A percentile compares a stretch with the other conserved stretches of the same genome.
Conservation (phyloP, 257 asterid genomes). For the Gardenia jasminoides region DNA sequence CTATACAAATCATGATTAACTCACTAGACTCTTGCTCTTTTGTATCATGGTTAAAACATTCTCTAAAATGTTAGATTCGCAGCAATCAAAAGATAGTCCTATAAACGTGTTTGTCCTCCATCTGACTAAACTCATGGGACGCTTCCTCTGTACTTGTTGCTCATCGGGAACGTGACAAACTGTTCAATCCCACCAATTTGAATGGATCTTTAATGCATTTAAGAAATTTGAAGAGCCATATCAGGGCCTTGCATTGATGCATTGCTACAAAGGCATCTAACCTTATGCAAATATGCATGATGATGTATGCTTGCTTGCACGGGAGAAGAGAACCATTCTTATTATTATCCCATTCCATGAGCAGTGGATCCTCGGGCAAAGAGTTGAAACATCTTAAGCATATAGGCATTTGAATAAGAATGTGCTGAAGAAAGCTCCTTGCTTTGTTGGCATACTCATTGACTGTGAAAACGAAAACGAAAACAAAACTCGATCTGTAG, state of each 20-base stretch:
- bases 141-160: conserved; percentile 52
- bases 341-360: conserved; percentile 47
- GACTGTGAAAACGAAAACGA: conserved; percentile 35
- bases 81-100: conserved; percentile 37
- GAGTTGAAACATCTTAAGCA: conserved; percentile 34
- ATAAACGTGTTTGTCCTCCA: conserved; percentile 52
- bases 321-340: conserved; percentile 48
- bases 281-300: conserved; percentile 59
- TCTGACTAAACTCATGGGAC: conserved; percentile 55
- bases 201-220: conserved; percentile 48
- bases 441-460: conserved; percentile 58
- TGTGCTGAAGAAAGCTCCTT: conserved; percentile 59
- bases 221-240: conserved; percentile 38
- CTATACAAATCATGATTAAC: too few species aligned
- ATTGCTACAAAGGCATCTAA: conserved; percentile 53
- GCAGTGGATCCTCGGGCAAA: conserved; percentile 30
- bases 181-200: conserved; percentile 38
- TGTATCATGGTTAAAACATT: not conserved
- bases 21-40: not conserved
- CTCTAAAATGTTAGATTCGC: not conserved
- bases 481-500: conserved; percentile 25
- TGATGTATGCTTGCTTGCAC: conserved; percentile 50
- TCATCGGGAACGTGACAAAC: conserved; percentile 34
- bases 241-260: conserved; percentile 26
- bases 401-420: conserved; percentile 45